phyloP scores from a whole-genome alignment of 352 stramenopile species.

The Phytophthora chlamydospora region DNA sequence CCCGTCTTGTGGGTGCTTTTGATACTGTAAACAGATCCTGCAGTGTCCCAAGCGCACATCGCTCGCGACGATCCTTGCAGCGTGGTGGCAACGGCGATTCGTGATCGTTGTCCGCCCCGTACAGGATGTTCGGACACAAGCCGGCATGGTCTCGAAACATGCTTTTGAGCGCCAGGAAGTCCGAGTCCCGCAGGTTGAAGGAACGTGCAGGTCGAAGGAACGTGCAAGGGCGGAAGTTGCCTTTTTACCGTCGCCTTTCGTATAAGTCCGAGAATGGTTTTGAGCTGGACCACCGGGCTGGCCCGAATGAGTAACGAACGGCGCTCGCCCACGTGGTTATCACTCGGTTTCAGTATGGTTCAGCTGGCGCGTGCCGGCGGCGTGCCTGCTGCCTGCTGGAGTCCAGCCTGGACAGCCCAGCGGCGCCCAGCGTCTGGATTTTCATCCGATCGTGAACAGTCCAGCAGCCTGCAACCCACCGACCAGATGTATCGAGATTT shows the following conservation, averaged over 20 bases:
- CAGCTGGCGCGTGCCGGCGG: slow-evolving; percentile 19
- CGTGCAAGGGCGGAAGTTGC: slow-evolving; percentile 7
- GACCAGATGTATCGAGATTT: slow-evolving; percentile 6
- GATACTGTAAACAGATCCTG: too few species aligned
- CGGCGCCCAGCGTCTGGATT: slow-evolving; percentile 26
- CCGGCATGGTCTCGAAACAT: neutral
- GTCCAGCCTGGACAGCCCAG: slow-evolving; percentile 12
- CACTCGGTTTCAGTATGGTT: slow-evolving; percentile 20
- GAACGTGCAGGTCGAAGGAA: neutral
- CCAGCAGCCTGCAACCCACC: neutral
- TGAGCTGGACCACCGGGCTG: slow-evolving; percentile 4
- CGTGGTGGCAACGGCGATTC: neutral
- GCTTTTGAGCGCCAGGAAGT: neutral
- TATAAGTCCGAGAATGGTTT: slow-evolving; percentile 11
- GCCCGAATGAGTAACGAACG: slow-evolving; percentile 15
- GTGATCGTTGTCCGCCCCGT: neutral
- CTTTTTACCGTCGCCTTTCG: slow-evolving; percentile 10
- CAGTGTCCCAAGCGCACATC: slow-evolving; percentile 17
- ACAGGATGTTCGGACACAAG: neutral
- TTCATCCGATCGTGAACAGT: slow-evolving; percentile 28
- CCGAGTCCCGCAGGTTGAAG: too few species aligned
- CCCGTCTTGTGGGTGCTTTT: too few species aligned
- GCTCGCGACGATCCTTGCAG: neutral
- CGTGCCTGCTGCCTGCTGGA: slow-evolving; percentile 15
- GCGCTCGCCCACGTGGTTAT: neutral